phyloP scores from a whole-genome alignment of 768 basidiomycete genomes.

The Tephrocybe sp. region DNA sequence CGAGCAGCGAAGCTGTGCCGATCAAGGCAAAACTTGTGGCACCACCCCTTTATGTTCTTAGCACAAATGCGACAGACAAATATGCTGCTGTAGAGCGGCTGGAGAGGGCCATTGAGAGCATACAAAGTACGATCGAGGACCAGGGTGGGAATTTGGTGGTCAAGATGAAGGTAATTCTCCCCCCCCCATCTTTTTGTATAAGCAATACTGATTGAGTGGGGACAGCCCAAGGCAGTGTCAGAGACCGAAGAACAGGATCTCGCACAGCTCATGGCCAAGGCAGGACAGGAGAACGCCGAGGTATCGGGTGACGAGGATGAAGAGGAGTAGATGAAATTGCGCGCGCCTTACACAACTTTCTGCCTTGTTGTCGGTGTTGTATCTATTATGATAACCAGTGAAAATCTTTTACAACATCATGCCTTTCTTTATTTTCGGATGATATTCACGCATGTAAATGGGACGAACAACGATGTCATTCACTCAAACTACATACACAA shows the following conservation, averaged over 20 bases:
- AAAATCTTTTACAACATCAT: too few species aligned
- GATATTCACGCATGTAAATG: too few species aligned
- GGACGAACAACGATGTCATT: too few species aligned
- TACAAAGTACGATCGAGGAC: slow-evolving; percentile 79
- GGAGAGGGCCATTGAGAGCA: slow-evolving; percentile 90
- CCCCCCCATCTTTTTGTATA: neutral
- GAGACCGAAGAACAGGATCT: slow-evolving; percentile 98
- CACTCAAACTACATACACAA: too few species aligned
- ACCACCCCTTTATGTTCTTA: slow-evolving; percentile 93
- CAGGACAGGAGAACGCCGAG: slow-evolving; percentile 90
- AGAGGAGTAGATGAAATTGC: slow-evolving; percentile 38
- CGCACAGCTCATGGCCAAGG: slow-evolving; percentile 95
- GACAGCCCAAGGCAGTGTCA: slow-evolving; percentile 93
- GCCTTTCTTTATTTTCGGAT: too few species aligned
- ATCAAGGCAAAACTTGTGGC: slow-evolving; percentile 98
- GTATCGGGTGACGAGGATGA: slow-evolving; percentile 94
- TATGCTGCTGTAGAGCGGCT: slow-evolving; percentile 89
- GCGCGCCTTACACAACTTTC: too few species aligned
- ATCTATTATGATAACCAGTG: too few species aligned
- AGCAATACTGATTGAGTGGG: neutral
- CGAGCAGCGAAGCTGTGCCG: slow-evolving; percentile 86
- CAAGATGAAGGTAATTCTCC: slow-evolving; percentile 84
- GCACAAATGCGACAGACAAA: slow-evolving; percentile 97
- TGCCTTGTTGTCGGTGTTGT: too few species aligned
- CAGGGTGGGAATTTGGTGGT: slow-evolving; percentile 85